These are phyloP conservation scores for Pythium apleroticum DNA, from an alignment of 352 stramenopile genomes.

Conservation along the genomic window DNA sequence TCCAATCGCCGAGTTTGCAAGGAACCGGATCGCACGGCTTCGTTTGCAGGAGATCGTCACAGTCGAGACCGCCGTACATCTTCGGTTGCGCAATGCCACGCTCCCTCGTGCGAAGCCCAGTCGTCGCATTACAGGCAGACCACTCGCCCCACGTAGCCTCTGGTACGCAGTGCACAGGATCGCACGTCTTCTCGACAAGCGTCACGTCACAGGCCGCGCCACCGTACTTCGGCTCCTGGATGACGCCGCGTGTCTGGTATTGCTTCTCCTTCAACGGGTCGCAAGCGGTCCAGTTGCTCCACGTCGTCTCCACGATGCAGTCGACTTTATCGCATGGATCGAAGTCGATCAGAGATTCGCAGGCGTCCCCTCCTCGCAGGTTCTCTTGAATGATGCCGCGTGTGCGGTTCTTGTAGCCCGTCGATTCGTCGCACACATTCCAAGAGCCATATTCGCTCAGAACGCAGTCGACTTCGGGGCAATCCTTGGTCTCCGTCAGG, in stretches of 20 bases:
- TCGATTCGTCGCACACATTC: slow-evolving; percentile 15
- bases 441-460: slow-evolving; percentile 10
- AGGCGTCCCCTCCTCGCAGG: slow-evolving; percentile 39
- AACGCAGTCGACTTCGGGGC: slow-evolving; percentile 20
- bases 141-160: slow-evolving; percentile 52
- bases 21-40: slow-evolving; percentile 46
- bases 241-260: slow-evolving; percentile 8
- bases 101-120: slow-evolving; percentile 38
- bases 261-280: slow-evolving; percentile 16
- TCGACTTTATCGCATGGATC: slow-evolving; percentile 40
- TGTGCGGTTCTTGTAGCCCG: slow-evolving; percentile 6
- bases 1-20: slow-evolving; percentile 46
- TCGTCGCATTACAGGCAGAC: slow-evolving; percentile 37
- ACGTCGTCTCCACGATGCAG: slow-evolving; percentile 38
- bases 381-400: slow-evolving; percentile 26
- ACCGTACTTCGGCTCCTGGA: slow-evolving; percentile 12
- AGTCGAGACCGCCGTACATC: slow-evolving; percentile 46
- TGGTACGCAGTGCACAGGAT: slow-evolving; percentile 50
- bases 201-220: slow-evolving; percentile 11
- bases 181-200: slow-evolving; percentile 35
- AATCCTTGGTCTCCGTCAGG: slow-evolving; percentile 18
- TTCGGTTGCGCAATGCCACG: slow-evolving; percentile 31
- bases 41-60: slow-evolving; percentile 34
- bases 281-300: slow-evolving; percentile 22
- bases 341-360: slow-evolving; percentile 30